These are phyloP conservation scores for Monosporozyma unispora DNA, from an alignment of 805 yeast genomes.

Conservation along the genomic window DNA sequence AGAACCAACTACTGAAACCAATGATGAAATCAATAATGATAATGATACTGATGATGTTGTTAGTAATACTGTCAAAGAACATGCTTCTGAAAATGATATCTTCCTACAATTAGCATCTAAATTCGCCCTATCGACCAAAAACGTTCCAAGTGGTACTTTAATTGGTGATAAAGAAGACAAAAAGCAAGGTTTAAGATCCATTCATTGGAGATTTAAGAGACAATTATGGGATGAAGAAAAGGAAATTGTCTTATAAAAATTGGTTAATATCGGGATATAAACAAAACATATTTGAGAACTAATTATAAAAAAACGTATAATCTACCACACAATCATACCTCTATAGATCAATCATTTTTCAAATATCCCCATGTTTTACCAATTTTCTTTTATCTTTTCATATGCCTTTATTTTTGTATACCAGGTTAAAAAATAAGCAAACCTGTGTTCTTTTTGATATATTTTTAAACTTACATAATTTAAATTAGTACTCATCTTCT, in stretches of 20 bases:
- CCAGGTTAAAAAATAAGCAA: neutral
- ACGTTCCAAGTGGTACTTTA: constrained; percentile 60
- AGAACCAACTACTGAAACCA: constrained; percentile 9
- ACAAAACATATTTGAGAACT: too few relatives aligned
- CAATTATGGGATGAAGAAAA: constrained; percentile 49
- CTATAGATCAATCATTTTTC: neutral
- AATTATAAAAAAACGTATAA: neutral
- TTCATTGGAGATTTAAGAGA: constrained; percentile 66
- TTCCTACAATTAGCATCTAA: constrained; percentile 37
- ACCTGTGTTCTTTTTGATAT: neutral
- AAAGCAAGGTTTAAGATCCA: constrained; percentile 34
- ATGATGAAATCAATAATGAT: constrained; percentile 6
- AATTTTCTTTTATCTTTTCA: neutral
- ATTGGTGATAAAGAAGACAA: constrained; percentile 51
- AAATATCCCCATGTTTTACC: too few relatives aligned
- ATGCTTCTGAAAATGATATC: constrained; percentile 30
- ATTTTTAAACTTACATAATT: neutral
- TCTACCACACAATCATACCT: neutral
- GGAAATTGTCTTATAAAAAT: constrained; percentile 42
- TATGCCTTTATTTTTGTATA: neutral
- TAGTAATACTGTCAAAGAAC: constrained; percentile 3
- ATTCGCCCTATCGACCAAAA: constrained; percentile 51
- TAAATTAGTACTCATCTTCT: neutral
- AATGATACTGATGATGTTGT: constrained; percentile 15
- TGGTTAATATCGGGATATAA: too few relatives aligned